A percentile compares a stretch with the other conserved stretches of the same genome.
These are phyloP conservation scores for Bjerkandera adusta DNA, from an alignment of 1,284 basidiomycete genomes.

Conservation along the genomic window DNA sequence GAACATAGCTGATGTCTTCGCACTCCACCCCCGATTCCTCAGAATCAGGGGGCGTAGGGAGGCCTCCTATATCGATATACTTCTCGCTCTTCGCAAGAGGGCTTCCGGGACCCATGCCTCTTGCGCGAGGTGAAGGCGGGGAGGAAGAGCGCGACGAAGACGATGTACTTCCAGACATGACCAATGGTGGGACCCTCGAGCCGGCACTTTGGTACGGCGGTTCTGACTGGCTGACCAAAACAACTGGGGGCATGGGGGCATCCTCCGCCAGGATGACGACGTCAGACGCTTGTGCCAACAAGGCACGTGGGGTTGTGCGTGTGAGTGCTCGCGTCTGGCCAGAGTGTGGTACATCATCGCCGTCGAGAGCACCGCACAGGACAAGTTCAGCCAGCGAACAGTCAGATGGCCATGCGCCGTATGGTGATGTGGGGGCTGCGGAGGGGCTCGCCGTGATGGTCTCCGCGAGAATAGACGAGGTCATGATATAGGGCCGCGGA, in stretches of 20 bases:
- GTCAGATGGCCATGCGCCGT: conserved; percentile 17
- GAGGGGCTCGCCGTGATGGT: conserved; percentile 20
- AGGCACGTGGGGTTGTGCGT: conserved; percentile 12
- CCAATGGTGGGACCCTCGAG: not conserved
- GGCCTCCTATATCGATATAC: conserved; percentile 2
- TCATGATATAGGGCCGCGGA: conserved; percentile 33
- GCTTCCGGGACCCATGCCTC: not conserved
- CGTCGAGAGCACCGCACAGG: conserved; percentile 35
- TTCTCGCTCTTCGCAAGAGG: conserved; percentile 11
- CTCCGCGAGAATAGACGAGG: conserved; percentile 29
- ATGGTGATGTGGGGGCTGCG: conserved; percentile 15
- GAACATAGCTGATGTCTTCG: not conserved
- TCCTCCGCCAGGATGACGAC: conserved; percentile 17
- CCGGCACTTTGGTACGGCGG: conserved; percentile 4
- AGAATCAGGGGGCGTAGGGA: conserved; percentile 28
- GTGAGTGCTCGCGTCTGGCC: conserved; percentile 1
- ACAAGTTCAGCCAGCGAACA: conserved; percentile 37
- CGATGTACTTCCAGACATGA: not conserved
- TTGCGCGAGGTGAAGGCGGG: not conserved
- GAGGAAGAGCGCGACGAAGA: not conserved
- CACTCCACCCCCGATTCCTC: conserved; percentile 20
- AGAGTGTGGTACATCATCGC: conserved; percentile 10
- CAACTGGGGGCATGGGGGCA: conserved; percentile 6
- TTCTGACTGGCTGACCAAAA: conserved; percentile 17
- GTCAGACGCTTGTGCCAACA: conserved; percentile 17